Conservation (phyloP, 805 yeast species). For the Schwanniomyces polymorphus region DNA sequence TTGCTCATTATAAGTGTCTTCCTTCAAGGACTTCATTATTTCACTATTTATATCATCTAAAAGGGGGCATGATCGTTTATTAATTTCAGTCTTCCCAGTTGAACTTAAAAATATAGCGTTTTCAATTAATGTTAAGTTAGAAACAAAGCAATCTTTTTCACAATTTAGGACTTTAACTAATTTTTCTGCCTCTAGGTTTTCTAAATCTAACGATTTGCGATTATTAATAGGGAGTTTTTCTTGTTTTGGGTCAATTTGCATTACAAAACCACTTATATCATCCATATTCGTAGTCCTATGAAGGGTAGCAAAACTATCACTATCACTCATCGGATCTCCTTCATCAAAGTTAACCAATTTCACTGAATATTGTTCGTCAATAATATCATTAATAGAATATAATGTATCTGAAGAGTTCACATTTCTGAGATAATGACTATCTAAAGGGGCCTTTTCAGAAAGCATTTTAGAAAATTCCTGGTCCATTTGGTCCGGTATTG, state of each 20-base stretch:
- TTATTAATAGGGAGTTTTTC: constrained; percentile 14
- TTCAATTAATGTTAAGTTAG: constrained; percentile 16
- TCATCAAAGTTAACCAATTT: constrained; percentile 15
- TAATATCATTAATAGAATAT: constrained; percentile 14
- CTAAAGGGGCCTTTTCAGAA: neutral
- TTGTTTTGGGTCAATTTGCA: constrained; percentile 7
- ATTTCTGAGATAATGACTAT: neutral
- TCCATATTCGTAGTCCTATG: constrained; percentile 14
- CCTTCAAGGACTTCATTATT: neutral
- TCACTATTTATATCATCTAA: neutral
- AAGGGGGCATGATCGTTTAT: neutral
- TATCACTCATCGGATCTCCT: neutral
- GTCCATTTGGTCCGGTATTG: neutral
- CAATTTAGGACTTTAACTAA: constrained; percentile 10
- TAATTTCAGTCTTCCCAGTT: neutral
- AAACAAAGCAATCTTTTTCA: constrained; percentile 2
- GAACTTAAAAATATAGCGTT: constrained; percentile 17
- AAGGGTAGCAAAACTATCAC: neutral
- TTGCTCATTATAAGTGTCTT: neutral
- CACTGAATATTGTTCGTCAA: constrained; percentile 16
- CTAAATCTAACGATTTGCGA: constrained; percentile 21
- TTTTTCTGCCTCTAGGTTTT: constrained; percentile 13
- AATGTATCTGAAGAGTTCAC: constrained; percentile 12
- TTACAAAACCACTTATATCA: constrained; percentile 16
- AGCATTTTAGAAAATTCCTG: neutral